Base-by-base conservation (phyloP, 192 early-diverging fungal species). In the Coemansia sp. region DNA sequence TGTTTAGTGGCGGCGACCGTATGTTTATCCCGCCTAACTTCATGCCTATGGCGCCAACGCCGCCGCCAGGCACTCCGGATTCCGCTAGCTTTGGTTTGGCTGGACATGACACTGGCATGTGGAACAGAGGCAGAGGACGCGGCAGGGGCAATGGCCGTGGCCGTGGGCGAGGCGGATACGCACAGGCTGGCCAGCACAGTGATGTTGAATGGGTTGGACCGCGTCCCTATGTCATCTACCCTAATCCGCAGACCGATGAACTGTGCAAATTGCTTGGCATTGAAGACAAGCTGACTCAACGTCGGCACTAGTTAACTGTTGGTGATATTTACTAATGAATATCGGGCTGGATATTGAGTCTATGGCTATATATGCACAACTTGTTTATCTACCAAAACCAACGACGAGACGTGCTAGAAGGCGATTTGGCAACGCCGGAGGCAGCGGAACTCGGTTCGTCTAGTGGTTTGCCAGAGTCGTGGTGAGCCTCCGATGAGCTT, bases 211-310 rank as follows among this genome's bases (percentile, higher is more conserved):
- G 68, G 70, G 22, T 52, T 16, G 76, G 66, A 18, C 71, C 76
- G 33, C 69, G 55, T 20, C 80, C 80, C 18, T 43, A 78, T 12
- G 60, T 73, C 20, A 61, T 85, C 15, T 89, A 91, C 38, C 71
- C 87, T 6, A 98, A 97, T 74, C 95, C 94, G 3, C 97, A 98
- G 76, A 97, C 94, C 8, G 87, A 80, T 4, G 83, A 72, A 11
- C 90, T 97, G 57, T 95, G 93, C 74, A 69, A 83, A 0, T 75
- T 92, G 78, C 50, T 96, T 11, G 86, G 87, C 16, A 86, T 97
- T 13, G 53, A 75, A 36, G 78, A 85, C 58, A 43, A 16, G n/a
- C 40, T 85, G 62, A 84, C 82, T 12, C 78, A 74, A 55, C 78
- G 69, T 27, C 73, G 61, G 1, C 39, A 62, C 40, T 62, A 70